Evolutionary conservation across 2,329 filamentous ascomycete species (phyloP).

Genomic region (Tolypocladium guangdongense): DNA sequence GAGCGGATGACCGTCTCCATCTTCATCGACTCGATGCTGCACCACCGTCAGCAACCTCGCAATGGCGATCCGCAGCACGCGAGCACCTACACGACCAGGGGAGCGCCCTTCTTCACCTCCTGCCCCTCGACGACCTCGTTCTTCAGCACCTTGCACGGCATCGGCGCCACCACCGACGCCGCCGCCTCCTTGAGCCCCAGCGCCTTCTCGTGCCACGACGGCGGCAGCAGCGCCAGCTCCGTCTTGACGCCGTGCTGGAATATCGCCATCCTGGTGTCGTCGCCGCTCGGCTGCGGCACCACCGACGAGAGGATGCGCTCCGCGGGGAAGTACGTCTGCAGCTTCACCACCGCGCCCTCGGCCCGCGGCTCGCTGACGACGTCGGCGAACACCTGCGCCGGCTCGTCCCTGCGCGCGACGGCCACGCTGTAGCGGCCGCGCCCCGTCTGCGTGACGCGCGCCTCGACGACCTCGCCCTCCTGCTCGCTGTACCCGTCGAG

Average conservation of each 20-base stretch:
- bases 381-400: conserved; percentile 29
- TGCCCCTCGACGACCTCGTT: conserved; percentile 82
- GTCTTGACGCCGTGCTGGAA: conserved; percentile 62
- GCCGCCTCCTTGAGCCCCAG: conserved; percentile 69
- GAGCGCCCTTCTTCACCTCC: conserved; percentile 71
- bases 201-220: conserved; percentile 79
- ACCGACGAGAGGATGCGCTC: conserved; percentile 73
- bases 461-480: conserved; percentile 49
- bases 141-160: conserved; percentile 93
- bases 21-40: conserved; percentile 75
- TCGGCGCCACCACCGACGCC: conserved; percentile 81
- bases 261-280: conserved; percentile 56
- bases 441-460: conserved; percentile 36
- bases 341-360: conserved; percentile 16
- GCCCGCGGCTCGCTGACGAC: conserved; percentile 29
- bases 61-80: not conserved
- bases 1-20: conserved; percentile 80
- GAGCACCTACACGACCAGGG: conserved; percentile 62
- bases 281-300: conserved; percentile 42
- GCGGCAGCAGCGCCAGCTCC: conserved; percentile 45
- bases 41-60: not conserved
- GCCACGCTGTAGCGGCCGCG: conserved; percentile 34
- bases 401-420: conserved; percentile 30
- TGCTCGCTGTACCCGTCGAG: conserved; percentile 53
- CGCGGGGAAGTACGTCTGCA: conserved; percentile 59